Evolutionary conservation across 176 grass and related monocot genomes (phyloP).

Genomic region (barley (Hordeum vulgare)): MorexV3_pseudomolecules_assembly NC_058520.1:518706010-518706509

Average conservation of each 20-base stretch:
- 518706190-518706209: slow-evolving; percentile 20
- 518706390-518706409: slow-evolving; percentile 74
- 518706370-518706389: slow-evolving; percentile 48
- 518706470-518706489: slow-evolving; percentile 55
- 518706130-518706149: slow-evolving; percentile 4
- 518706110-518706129: slow-evolving; percentile 35
- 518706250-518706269: slow-evolving; percentile 55
- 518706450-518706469: slow-evolving; percentile 25
- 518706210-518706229: slow-evolving; percentile 6
- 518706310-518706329: slow-evolving; percentile 62
- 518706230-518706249: slow-evolving; percentile 42
- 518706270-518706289: slow-evolving; percentile 60
- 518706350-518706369: slow-evolving; percentile 20
- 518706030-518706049: slow-evolving; percentile 9
- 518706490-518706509: slow-evolving; percentile 94
- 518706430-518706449: slow-evolving; percentile 23
- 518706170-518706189: slow-evolving; percentile 22
- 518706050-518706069: slow-evolving; percentile 34
- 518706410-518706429: slow-evolving; percentile 36
- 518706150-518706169: slow-evolving; percentile 30
- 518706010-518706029: too few species aligned
- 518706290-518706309: slow-evolving; percentile 41
- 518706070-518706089: slow-evolving; percentile 4
- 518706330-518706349: slow-evolving; percentile 71
- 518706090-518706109: slow-evolving; percentile 3